Evolutionary conservation across 371 early-diverging fungal genomes (phyloP), one percentile per base, ranked within the genome.

Genomic region (Sporodiniella umbellata): DNA sequence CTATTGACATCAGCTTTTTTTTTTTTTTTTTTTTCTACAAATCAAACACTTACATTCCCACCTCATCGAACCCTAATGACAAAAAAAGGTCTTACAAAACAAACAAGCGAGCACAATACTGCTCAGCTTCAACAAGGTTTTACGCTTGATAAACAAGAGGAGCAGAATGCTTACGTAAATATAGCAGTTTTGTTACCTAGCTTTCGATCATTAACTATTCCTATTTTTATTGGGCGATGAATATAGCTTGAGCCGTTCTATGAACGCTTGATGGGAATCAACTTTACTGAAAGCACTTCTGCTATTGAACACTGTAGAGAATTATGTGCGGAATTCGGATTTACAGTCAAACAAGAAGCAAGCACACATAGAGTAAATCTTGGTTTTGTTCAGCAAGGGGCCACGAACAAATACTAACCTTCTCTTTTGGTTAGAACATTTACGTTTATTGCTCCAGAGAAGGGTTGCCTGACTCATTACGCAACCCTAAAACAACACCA

Each of bases 401-500:
- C n/a, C n/a, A n/a, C n/a, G 21, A 4, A 31, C 1, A 28, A 8
- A 42, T 17, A 21, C 8, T 17, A 42, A 33, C n/a, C 26, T 38
- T 15, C 17, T 28, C 21, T 18, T 48, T 48, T 40, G 38, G 28
- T n/a, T 59, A 83, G 83, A 80, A 79, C 45, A 78, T 83, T 19
- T 83, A 83, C 48, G 64, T 83, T 39, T 72, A 77, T 45, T 80
- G 80, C 42, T 80, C 80, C 3, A 60, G 80, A 28, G 80, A 80
- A 58, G 80, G 80, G 26, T 61, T 77, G 4, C 71, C 78, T 14
- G 80, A 80, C 46, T 75, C 76, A 17, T 55, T 66, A 54, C 78
- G 78, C 38, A 70, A 70, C 53, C 66, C 57, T n/a, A 58, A 54
- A 60, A 64, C 65, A 53, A 74, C 62, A 54, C 73, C 56, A 58